Percentiles rank a stretch among this genome's conserved stretches.
phyloP scores from a whole-genome alignment of 2,329 filamentous ascomycete genomes.

The Cercospora sp. region DNA sequence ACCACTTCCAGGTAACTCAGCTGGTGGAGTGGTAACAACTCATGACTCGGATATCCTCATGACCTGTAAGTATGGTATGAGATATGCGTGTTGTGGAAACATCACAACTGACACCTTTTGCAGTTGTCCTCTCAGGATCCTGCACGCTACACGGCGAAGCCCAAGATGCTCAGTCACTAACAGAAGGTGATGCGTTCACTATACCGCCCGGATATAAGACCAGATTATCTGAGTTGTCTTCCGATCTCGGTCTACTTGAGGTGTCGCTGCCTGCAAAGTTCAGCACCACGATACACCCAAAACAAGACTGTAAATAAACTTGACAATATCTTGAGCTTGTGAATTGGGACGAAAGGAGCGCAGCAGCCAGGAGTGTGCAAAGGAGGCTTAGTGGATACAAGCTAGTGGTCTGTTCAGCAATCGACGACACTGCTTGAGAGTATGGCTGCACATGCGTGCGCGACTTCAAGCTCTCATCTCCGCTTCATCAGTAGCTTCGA shows the following conservation, averaged over 20 bases:
- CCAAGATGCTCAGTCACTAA: slow-evolving; percentile 7
- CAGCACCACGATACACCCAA: slow-evolving; percentile 7
- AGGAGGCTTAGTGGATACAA: background rate
- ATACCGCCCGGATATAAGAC: slow-evolving; percentile 16
- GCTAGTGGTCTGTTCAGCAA: background rate
- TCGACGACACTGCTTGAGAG: background rate
- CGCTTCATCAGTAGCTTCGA: background rate
- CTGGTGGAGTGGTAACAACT: slow-evolving; percentile 3
- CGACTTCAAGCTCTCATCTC: background rate
- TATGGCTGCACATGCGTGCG: background rate
- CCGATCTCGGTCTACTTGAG: slow-evolving; percentile 19
- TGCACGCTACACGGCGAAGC: slow-evolving; percentile 15
- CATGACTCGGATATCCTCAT: slow-evolving; percentile 22
- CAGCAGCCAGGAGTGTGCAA: background rate
- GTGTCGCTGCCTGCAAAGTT: slow-evolving; percentile 21
- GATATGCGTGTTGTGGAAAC: background rate
- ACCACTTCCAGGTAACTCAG: background rate
- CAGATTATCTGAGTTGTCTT: slow-evolving; percentile 11
- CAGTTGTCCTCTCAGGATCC: slow-evolving; percentile 17
- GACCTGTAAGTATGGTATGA: slow-evolving; percentile 15
- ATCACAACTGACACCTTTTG: too few species aligned
- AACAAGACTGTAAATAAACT: slow-evolving; percentile 13
- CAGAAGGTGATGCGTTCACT: slow-evolving; percentile 22
- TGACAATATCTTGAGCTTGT: background rate
- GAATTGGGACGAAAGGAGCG: background rate